Conservation (phyloP, 768 basidiomycete genomes). For the Galerina marginata region DNA sequence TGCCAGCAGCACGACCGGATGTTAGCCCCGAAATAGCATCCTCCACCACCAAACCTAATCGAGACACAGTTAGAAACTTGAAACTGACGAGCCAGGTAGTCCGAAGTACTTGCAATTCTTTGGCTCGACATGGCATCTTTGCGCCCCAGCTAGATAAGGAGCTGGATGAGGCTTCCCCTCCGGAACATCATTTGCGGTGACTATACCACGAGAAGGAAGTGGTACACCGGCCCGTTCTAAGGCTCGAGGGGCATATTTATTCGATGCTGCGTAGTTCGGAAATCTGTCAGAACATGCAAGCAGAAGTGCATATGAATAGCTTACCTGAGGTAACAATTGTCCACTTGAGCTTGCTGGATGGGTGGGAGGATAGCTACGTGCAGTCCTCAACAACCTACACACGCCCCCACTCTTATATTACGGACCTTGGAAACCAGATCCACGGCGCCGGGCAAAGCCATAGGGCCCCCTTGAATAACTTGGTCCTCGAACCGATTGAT, state of each 20-base stretch:
- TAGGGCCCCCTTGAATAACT: constrained; percentile 68
- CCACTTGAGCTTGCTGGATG: constrained; percentile 53
- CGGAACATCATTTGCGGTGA: constrained; percentile 75
- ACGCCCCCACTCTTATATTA: not conserved
- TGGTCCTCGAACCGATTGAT: constrained; percentile 79
- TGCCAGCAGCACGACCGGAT: constrained; percentile 78
- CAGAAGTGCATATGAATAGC: not conserved
- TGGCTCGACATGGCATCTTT: constrained; percentile 57
- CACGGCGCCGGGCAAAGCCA: constrained; percentile 69
- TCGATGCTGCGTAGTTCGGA: constrained; percentile 59
- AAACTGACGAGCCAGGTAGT: not conserved
- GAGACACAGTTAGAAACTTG: not conserved
- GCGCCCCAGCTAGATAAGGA: constrained; percentile 84
- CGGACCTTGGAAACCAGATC: constrained; percentile 60
- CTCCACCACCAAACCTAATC: constrained; percentile 81
- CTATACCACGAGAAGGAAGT: constrained; percentile 59
- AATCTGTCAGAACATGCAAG: not conserved
- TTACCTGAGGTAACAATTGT: constrained; percentile 86
- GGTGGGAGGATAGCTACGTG: constrained; percentile 35
- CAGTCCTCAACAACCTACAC: not conserved
- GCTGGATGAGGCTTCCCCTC: constrained; percentile 88
- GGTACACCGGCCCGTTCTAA: constrained; percentile 67
- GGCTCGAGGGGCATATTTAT: constrained; percentile 70
- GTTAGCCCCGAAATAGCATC: constrained; percentile 87
- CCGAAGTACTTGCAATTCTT: constrained; percentile 52